Evolutionary conservation across 345 rosid genomes (phyloP), one percentile per base, ranked within the genome.

Genomic region (Stellera chamaejasme): DNA sequence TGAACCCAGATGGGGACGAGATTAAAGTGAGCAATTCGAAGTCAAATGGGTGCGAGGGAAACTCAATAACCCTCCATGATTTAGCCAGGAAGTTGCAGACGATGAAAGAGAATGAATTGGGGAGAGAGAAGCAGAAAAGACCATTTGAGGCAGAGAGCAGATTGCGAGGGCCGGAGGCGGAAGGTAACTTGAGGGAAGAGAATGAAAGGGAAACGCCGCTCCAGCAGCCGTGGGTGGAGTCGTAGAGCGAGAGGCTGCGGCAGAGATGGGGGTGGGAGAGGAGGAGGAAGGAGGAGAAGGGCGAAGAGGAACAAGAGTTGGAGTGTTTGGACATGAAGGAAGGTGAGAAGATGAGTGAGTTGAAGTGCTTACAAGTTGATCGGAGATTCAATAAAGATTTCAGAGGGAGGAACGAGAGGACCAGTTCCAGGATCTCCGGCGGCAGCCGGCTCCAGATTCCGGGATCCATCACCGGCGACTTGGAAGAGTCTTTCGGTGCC

Each of bases 391-490:
- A 47, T 66, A 88, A 70, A 10, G 69, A 60, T 66, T 67, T 77
- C 36, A 82, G 79, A 27, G 96, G 93, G 43, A 92, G 60, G 46
- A 80, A 72, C 5, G 81, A 76, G 46, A 92, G 65, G 16, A 84
- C 59, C 43, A 61, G 78, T 26, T 88, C 96, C 0, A 92, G 78
- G 27, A 92, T 61, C 48, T 92, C 95, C 56, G 26, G 58, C 2
- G 96, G 96, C 55, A 88, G 61, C 14, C 53, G 57, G 73, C 90
- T 76, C 98, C 98, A 92, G 60, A 92, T 75, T 39, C 12, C 62
- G 3, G 95, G 90, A 74, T 92, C 95, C 98, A 92, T 85, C 0
- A 54, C 56, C 3, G 45, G 42, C 1, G 62, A 72, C 13, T 10
- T 52, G 1, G 60, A 19, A 19, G 23, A 32, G 39, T 8, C 39